phyloP scores from a whole-genome alignment of 163 green algal species.

The Coccomyxa subellipsoidea region DNA sequence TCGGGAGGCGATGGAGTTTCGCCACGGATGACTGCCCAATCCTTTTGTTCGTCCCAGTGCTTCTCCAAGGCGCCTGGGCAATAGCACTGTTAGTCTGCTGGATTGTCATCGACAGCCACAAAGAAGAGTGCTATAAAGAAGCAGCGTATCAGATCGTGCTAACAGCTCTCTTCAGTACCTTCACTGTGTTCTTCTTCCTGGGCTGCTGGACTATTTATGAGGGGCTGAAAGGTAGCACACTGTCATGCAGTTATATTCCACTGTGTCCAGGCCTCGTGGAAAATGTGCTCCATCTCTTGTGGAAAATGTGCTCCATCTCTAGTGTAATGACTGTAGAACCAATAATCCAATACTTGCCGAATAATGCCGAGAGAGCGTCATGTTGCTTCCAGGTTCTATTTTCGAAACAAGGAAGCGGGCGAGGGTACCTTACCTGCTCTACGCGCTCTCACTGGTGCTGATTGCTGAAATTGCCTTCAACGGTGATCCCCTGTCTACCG shows the following conservation, averaged over 20 bases:
- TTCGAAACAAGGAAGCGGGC: conserved; percentile 35
- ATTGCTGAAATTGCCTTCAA: conserved; percentile 18
- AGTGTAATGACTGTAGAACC: no score
- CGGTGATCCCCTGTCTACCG: not conserved
- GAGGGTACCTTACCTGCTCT: conserved; percentile 36
- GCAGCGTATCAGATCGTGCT: conserved; percentile 29
- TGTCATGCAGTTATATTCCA: no score
- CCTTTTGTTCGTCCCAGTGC: conserved; percentile 16
- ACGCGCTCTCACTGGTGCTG: conserved; percentile 14
- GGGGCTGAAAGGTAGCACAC: conserved; percentile 30
- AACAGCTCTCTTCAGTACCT: conserved; percentile 37
- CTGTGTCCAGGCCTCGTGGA: no score
- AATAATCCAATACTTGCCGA: no score
- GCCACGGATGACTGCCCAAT: conserved; percentile 55
- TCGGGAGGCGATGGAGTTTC: conserved; percentile 52
- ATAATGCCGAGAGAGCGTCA: not conserved
- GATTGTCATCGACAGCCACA: not conserved
- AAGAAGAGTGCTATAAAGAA: not conserved
- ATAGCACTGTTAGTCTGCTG: conserved; percentile 18
- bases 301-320: no score
- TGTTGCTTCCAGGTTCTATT: conserved; percentile 28
- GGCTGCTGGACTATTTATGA: conserved; percentile 16
- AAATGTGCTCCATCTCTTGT: no score
- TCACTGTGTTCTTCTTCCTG: conserved; percentile 17
- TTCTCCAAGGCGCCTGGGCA: conserved; percentile 44